Conservation (phyloP, 2,329 filamentous ascomycete species). For the Colletotrichum abscissum region DNA sequence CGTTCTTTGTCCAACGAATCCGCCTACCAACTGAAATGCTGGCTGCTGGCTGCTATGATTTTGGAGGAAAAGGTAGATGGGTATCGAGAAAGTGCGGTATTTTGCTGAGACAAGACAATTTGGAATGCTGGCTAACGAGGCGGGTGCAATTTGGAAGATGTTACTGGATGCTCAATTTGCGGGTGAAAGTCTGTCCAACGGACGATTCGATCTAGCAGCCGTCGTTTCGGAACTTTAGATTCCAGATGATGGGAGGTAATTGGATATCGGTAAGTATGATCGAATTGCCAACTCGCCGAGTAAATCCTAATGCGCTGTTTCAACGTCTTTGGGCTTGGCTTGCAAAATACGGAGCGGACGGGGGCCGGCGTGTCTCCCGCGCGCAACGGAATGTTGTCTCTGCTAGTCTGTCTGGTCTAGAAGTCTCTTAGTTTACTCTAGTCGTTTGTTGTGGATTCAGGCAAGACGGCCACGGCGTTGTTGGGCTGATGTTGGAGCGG, state of each 20-base stretch:
- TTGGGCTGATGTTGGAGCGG: neutral
- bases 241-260: neutral
- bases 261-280: neutral
- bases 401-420: neutral
- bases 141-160: neutral
- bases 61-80: neutral
- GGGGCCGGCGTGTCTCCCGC: neutral
- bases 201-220: neutral
- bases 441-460: neutral
- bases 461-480: neutral
- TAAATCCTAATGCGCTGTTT: neutral
- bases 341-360: neutral
- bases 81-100: neutral
- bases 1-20: neutral
- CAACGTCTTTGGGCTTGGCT: neutral
- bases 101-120: neutral
- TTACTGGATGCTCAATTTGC: neutral
- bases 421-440: neutral
- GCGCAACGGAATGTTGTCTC: neutral
- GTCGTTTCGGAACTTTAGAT: neutral
- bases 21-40: neutral
- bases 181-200: neutral
- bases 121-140: neutral
- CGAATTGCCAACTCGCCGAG: neutral
- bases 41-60: neutral